Conservation (phyloP, 2,329 filamentous ascomycete species). For the Clarireedia monteithiana region DNA sequence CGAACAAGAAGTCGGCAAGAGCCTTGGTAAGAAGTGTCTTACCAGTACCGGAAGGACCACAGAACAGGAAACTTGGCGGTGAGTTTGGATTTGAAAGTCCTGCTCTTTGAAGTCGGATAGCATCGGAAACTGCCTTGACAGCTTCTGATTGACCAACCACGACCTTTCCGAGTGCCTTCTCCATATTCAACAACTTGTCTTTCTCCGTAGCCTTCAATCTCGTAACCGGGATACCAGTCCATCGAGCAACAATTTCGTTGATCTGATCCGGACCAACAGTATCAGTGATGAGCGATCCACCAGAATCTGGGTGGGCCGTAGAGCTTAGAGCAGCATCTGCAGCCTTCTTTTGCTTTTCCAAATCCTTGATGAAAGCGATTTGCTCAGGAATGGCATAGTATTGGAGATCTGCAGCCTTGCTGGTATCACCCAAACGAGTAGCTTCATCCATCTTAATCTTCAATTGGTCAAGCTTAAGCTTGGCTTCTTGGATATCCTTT, state of each 20-base stretch:
- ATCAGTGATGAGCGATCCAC: conserved; percentile 77
- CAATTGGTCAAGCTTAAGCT: conserved; percentile 87
- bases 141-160: conserved; percentile 95
- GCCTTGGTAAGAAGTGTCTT: conserved; percentile 97
- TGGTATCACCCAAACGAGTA: conserved; percentile 76
- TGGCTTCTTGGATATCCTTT: conserved; percentile 87
- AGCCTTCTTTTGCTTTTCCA: conserved; percentile 73
- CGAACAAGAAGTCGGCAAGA: conserved; percentile 94
- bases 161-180: conserved; percentile 71
- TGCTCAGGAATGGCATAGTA: conserved; percentile 98
- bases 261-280: conserved; percentile 95
- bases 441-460: conserved; percentile 90
- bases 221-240: conserved; percentile 98
- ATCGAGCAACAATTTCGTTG: conserved; percentile 94
- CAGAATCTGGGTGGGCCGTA: conserved; percentile 45
- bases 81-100: conserved; percentile 94
- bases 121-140: conserved; percentile 86
- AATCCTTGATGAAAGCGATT: conserved; percentile 66
- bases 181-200: conserved; percentile 98
- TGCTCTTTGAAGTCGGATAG: conserved; percentile 89
- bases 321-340: conserved; percentile 65
- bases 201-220: conserved; percentile 92
- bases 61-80: conserved; percentile 97
- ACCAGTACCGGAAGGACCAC: conserved; percentile 94
- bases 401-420: conserved; percentile 84